Evolutionary conservation across 345 rosid species (phyloP).

Genomic region (Sonneratia caseolaris): DNA sequence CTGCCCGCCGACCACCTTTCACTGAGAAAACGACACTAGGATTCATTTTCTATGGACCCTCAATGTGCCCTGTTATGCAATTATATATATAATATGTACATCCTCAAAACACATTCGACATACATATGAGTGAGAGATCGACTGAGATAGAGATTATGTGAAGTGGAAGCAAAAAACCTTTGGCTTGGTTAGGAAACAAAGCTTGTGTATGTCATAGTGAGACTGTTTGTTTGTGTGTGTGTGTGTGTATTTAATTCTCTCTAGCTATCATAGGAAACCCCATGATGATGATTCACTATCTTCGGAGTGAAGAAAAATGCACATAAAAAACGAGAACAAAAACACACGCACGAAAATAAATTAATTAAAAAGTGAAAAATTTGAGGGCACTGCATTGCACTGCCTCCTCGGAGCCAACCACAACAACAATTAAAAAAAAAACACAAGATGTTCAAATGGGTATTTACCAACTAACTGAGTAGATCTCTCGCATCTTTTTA

Average conservation of each 20-base stretch:
- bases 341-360: too few relatives aligned
- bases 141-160: conserved; percentile 40
- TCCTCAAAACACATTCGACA: too few relatives aligned
- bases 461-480: too few relatives aligned
- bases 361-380: not conserved
- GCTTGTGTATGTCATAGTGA: not conserved
- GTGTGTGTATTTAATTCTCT: not conserved
- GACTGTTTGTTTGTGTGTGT: too few relatives aligned
- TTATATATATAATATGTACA: too few relatives aligned
- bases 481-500: too few relatives aligned
- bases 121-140: conserved; percentile 1
- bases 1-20: too few relatives aligned
- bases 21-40: too few relatives aligned
- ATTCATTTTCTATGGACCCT: too few relatives aligned
- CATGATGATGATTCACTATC: conserved; percentile 23
- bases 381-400: not conserved
- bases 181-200: conserved; percentile 48
- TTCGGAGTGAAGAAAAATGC: conserved; percentile 57
- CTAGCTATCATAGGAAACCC: conserved; percentile 5
- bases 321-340: conserved; percentile 3
- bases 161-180: conserved; percentile 69
- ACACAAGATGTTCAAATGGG: not conserved
- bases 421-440: too few relatives aligned
- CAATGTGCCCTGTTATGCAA: too few relatives aligned
- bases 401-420: conserved; percentile 6